Conservation (phyloP, 108 stramenopile species). For the Mediolabrus comicus region DNA sequence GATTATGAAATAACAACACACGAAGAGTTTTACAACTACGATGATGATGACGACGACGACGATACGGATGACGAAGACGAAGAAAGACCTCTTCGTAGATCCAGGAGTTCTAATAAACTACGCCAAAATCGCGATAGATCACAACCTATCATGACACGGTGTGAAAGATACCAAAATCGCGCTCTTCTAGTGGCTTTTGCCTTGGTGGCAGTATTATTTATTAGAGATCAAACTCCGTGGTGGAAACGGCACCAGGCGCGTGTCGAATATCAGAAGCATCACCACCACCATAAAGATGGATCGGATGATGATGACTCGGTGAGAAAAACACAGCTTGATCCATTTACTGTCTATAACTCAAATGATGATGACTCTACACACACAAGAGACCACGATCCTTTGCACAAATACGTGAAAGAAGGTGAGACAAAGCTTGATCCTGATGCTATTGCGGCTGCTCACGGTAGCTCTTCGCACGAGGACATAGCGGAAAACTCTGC, state of each 20-base stretch:
- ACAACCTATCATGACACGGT: conserved; percentile 1
- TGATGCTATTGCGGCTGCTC: too few relatives aligned
- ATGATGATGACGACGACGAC: conserved; percentile 1
- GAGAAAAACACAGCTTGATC: background rate
- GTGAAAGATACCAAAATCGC: conserved; percentile 27
- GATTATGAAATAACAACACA: background rate
- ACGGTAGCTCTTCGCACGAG: background rate
- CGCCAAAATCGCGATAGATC: background rate
- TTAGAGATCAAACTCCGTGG: conserved; percentile 26
- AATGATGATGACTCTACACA: conserved; percentile 39
- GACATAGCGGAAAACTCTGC: background rate
- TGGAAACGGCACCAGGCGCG: conserved; percentile 23
- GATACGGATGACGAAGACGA: conserved; percentile 27
- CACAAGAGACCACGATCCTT: conserved; percentile 33
- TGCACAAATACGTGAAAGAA: conserved; percentile 10
- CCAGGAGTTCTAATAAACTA: conserved; percentile 2
- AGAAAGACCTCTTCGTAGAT: conserved; percentile 28
- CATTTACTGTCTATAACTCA: conserved; percentile 30
- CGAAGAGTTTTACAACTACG: conserved; percentile 10
- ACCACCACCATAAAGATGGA: background rate
- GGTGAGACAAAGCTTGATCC: too few relatives aligned
- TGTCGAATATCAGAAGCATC: conserved; percentile 8
- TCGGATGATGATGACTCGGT: conserved; percentile 6
- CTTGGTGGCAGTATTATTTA: conserved; percentile 7
- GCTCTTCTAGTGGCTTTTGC: conserved; percentile 9